Percentiles rank a stretch among this genome's conserved stretches.
Conservation (phyloP, 495 filamentous ascomycete genomes). For the Aspergillus sclerotioniger region DNA sequence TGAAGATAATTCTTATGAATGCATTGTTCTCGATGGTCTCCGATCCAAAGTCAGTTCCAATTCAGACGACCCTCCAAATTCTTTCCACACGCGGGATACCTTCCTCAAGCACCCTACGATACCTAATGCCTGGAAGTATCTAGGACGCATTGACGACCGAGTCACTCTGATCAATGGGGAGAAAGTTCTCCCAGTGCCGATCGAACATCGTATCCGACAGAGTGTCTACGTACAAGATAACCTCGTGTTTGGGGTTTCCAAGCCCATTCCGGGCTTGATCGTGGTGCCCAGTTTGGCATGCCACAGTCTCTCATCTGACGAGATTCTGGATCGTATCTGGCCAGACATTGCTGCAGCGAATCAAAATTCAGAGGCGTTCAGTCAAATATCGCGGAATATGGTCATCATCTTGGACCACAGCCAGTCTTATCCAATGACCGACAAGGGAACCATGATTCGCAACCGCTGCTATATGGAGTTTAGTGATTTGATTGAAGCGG, state of each 20-base stretch:
- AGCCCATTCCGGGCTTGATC: constrained; percentile 29
- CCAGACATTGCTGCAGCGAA: constrained; percentile 40
- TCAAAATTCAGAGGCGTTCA: constrained; percentile 40
- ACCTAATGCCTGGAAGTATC: constrained; percentile 54
- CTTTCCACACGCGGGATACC: constrained; percentile 37
- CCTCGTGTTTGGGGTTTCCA: constrained; percentile 24
- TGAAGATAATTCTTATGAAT: constrained; percentile 52
- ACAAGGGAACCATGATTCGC: constrained; percentile 50
- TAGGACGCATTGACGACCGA: constrained; percentile 56
- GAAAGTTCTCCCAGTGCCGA: constrained; percentile 63
- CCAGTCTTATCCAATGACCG: constrained; percentile 41
- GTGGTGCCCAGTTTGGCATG: constrained; percentile 35
- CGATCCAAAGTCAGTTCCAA: constrained; percentile 62
- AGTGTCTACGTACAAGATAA: constrained; percentile 23
- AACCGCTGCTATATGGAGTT: constrained; percentile 42
- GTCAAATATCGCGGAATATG: constrained; percentile 45
- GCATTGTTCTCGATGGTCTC: constrained; percentile 55
- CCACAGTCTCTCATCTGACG: constrained; percentile 25
- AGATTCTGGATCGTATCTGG: constrained; percentile 41
- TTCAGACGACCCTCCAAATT: constrained; percentile 50
- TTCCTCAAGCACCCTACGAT: constrained; percentile 54
- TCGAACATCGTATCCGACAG: constrained; percentile 47
- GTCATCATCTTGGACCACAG: constrained; percentile 36
- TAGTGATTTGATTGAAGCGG: constrained; percentile 36
- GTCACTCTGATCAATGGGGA: constrained; percentile 64